Conservation (phyloP, 2,329 filamentous ascomycete genomes). For the Pseudogymnoascus sp. region DNA sequence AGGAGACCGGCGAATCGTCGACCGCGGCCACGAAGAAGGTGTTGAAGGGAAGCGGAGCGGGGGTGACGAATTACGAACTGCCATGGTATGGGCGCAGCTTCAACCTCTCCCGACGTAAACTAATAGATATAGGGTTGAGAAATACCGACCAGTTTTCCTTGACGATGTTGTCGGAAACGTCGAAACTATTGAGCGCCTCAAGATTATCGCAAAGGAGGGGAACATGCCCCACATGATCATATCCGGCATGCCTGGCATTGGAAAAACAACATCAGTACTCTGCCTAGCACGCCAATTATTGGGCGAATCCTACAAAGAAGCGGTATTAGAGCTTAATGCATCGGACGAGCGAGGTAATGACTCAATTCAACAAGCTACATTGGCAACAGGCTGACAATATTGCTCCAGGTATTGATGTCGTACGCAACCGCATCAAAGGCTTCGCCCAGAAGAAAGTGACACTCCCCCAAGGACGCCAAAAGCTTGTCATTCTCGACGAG, state of each 20-base stretch:
- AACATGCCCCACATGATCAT: slow-evolving; percentile 99
- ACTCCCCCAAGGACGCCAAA: slow-evolving; percentile 80
- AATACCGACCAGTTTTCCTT: slow-evolving; percentile 89
- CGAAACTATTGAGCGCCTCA: slow-evolving; percentile 92
- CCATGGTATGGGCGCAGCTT: slow-evolving; percentile 52
- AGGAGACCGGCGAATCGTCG: slow-evolving; percentile 49
- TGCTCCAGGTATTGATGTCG: slow-evolving; percentile 77
- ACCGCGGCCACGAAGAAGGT: slow-evolving; percentile 50
- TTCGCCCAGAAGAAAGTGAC: slow-evolving; percentile 99
- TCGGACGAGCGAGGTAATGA: slow-evolving; percentile 76
- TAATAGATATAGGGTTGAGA: slow-evolving; percentile 70
- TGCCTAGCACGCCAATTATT: slow-evolving; percentile 88
- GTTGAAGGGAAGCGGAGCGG: slow-evolving; percentile 42
- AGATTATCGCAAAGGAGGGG: slow-evolving; percentile 96
- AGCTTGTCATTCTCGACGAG: slow-evolving; percentile 95
- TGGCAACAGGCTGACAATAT: background rate
- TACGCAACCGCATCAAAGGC: slow-evolving; percentile 93
- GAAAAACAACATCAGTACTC: slow-evolving; percentile 92
- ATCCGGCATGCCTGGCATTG: slow-evolving; percentile 98
- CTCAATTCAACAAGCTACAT: background rate
- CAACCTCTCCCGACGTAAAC: slow-evolving; percentile 17
- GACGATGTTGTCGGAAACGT: slow-evolving; percentile 97
- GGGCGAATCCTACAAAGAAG: slow-evolving; percentile 93
- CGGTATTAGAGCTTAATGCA: slow-evolving; percentile 90
- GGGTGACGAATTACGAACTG: slow-evolving; percentile 58